Percentiles rank a stretch among this genome's conserved stretches.
phyloP scores from a whole-genome alignment of 805 yeast species.

The Wickerhamiella galacta region DNA sequence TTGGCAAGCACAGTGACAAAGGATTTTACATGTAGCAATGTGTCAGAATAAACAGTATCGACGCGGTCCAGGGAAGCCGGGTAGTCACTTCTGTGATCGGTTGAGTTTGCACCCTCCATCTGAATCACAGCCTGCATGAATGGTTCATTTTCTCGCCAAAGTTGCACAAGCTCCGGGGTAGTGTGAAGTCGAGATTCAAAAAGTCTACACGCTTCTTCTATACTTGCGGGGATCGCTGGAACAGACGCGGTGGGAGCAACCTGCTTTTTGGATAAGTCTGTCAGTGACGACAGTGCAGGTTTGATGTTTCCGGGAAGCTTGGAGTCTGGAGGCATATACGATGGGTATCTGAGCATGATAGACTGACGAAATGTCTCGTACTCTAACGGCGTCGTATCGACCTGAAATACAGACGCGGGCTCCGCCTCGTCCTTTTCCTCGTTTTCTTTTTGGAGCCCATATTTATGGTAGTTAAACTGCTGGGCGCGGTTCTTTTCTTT shows the following conservation, averaged over 20 bases:
- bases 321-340: conserved; percentile 37
- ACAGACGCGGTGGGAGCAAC: conserved; percentile 3
- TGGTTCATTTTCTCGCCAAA: conserved; percentile 52
- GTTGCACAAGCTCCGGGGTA: conserved; percentile 49
- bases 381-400: conserved; percentile 64
- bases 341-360: conserved; percentile 56
- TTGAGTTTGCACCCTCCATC: conserved; percentile 2
- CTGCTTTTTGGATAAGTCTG: conserved; percentile 30
- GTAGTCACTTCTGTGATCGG: conserved; percentile 16
- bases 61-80: conserved; percentile 35
- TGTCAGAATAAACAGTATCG: conserved; percentile 39
- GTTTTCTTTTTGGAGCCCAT: conserved; percentile 20
- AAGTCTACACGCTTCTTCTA: conserved; percentile 62
- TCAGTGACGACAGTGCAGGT: conserved; percentile 33
- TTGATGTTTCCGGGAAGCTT: conserved; percentile 32
- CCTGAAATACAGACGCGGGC: conserved; percentile 9
- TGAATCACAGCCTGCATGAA: conserved; percentile 40
- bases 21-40: conserved; percentile 42
- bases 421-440: conserved; percentile 4
- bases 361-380: conserved; percentile 69
- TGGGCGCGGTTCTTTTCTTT: conserved; percentile 28
- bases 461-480: conserved; percentile 27
- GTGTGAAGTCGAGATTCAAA: conserved; percentile 45
- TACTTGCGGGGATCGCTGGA: conserved; percentile 46
- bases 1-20: conserved; percentile 48